phyloP scores from a whole-genome alignment of 768 basidiomycete species.

The Tremella yokohamensis region DNA sequence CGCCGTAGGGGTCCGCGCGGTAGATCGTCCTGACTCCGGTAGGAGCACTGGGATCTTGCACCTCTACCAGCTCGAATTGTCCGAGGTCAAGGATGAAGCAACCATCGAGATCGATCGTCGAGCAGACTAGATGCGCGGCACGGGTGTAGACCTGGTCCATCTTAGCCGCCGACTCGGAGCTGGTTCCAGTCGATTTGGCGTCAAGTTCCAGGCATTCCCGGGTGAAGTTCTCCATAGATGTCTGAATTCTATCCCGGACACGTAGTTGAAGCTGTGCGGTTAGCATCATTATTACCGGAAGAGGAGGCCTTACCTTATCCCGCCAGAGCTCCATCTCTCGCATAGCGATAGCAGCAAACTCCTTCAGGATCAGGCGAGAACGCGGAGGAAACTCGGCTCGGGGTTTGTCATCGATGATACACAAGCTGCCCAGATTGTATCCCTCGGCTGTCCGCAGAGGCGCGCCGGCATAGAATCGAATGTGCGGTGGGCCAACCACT shows the following conservation, averaged over 20 bases:
- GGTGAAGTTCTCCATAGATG: conserved; percentile 94
- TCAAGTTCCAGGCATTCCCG: conserved; percentile 92
- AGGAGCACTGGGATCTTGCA: conserved; percentile 52
- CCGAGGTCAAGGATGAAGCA: conserved; percentile 89
- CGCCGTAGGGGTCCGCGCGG: conserved; percentile 49
- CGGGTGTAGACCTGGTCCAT: conserved; percentile 89
- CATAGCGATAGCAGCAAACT: conserved; percentile 91
- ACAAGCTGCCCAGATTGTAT: conserved; percentile 77
- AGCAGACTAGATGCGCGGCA: conserved; percentile 83
- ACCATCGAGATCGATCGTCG: conserved; percentile 87
- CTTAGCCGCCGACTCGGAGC: conserved; percentile 51
- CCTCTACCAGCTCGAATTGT: conserved; percentile 80
- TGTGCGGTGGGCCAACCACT: conserved; percentile 63
- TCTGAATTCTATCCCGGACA: conserved; percentile 86
- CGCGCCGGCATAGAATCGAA: conserved; percentile 88
- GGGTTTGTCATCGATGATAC: conserved; percentile 78
- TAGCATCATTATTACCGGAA: conserved; percentile 10
- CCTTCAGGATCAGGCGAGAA: conserved; percentile 85
- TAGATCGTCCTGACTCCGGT: conserved; percentile 48
- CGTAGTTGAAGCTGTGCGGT: conserved; percentile 71
- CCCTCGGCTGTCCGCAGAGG: conserved; percentile 85
- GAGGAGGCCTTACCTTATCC: conserved; percentile 65
- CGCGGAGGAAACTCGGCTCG: conserved; percentile 80
- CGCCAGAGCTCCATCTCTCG: conserved; percentile 93
- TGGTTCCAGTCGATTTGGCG: conserved; percentile 56